Evolutionary conservation across 2,329 filamentous ascomycete species (phyloP).

Genomic region (Pseudogymnoascus destructans): DNA sequence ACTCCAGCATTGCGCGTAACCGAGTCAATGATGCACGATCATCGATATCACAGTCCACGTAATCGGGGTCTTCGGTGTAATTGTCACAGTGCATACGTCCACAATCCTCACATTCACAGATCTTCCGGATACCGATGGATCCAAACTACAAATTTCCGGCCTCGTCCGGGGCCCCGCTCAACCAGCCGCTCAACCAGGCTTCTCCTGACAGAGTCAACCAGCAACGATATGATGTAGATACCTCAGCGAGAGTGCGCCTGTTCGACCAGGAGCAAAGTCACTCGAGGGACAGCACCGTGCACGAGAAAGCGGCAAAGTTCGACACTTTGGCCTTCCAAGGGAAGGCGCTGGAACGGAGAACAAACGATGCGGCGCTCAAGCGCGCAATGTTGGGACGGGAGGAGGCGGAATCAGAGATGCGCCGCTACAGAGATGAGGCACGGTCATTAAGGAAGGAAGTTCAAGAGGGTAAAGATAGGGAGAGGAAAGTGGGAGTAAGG

Average conservation of each 20-base stretch:
- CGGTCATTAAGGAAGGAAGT: slow-evolving; percentile 41
- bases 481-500: slow-evolving; percentile 52
- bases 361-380: slow-evolving; percentile 51
- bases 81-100: not conserved
- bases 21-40: not conserved
- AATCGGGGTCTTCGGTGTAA: not conserved
- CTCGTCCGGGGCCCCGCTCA: slow-evolving; percentile 44
- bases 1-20: not conserved
- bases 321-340: slow-evolving; percentile 47
- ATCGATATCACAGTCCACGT: slow-evolving; percentile 1
- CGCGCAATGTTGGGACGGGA: slow-evolving; percentile 56
- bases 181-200: slow-evolving; percentile 45
- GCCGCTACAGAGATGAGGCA: slow-evolving; percentile 49
- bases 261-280: slow-evolving; percentile 14
- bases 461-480: slow-evolving; percentile 52
- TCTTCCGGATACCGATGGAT: slow-evolving; percentile 28
- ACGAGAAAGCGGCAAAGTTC: slow-evolving; percentile 59
- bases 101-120: not conserved
- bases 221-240: slow-evolving; percentile 23
- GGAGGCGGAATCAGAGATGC: slow-evolving; percentile 57
- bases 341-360: slow-evolving; percentile 50
- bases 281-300: slow-evolving; percentile 45
- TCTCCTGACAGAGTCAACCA: slow-evolving; percentile 53
- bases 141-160: slow-evolving; percentile 36
- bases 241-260: slow-evolving; percentile 9